Conservation (phyloP, 768 basidiomycete species). For the Phaeotremella skinneri region DNA sequence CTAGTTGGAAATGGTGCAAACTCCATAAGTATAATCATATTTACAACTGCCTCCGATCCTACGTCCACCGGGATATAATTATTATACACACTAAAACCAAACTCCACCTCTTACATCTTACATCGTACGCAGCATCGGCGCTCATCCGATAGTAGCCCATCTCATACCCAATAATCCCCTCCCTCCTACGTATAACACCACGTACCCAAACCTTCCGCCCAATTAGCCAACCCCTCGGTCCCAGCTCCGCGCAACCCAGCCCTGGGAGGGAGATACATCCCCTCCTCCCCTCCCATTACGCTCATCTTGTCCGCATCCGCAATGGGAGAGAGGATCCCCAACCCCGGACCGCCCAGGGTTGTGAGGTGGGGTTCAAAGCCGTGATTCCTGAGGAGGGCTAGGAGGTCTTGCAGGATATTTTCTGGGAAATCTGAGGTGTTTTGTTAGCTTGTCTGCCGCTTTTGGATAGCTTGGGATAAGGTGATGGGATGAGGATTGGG, state of each 20-base stretch:
- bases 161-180: not conserved
- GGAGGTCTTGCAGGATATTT: conserved; percentile 61
- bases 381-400: conserved; percentile 60
- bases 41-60: no score
- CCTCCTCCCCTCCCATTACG: conserved; percentile 18
- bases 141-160: no score
- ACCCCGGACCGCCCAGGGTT: conserved; percentile 86
- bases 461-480: no score
- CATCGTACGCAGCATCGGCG: no score
- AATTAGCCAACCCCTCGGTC: conserved; percentile 27
- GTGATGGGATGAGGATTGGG: not conserved
- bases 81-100: no score
- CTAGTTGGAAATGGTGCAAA: no score
- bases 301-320: conserved; percentile 8
- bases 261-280: conserved; percentile 36
- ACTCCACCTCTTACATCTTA: no score
- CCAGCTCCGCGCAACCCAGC: conserved; percentile 32
- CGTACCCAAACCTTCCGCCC: conserved; percentile 33
- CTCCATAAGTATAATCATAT: no score
- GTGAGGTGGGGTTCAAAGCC: conserved; percentile 84
- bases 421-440: conserved; percentile 66
- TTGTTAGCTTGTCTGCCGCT: not conserved
- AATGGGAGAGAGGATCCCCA: conserved; percentile 61
- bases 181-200: conserved; percentile 25
- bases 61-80: no score